Percentiles rank a stretch among this genome's conserved stretches.
These are phyloP conservation scores for Phytophthora quininea DNA, from an alignment of 352 stramenopile species.

Conservation along the genomic window DNA sequence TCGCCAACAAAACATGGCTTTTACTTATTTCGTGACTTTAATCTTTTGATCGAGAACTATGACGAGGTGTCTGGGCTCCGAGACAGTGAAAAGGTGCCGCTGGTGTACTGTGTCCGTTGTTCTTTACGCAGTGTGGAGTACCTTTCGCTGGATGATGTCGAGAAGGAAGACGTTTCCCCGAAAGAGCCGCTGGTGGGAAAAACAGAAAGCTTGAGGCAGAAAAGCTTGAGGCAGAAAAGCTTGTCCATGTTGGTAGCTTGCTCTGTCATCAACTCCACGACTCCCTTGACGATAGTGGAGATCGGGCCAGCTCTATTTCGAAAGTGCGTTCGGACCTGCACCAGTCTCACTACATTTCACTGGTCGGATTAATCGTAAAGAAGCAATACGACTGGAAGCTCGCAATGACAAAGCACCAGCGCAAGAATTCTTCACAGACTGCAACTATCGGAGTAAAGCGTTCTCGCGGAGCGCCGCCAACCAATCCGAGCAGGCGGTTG, in stretches of 20 bases:
- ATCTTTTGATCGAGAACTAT: constrained; percentile 39
- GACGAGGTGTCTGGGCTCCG: constrained; percentile 8
- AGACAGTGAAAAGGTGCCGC: constrained; percentile 15
- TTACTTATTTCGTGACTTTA: constrained; percentile 41
- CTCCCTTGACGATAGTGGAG: constrained; percentile 2
- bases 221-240: constrained; percentile 14
- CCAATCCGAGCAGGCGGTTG: constrained; percentile 18
- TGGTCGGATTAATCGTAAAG: constrained; percentile 40
- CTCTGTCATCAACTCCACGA: constrained; percentile 31
- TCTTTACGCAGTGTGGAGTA: constrained; percentile 26
- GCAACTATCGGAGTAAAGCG: constrained; percentile 16
- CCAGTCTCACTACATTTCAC: constrained; percentile 36
- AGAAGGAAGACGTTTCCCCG: constrained; percentile 4
- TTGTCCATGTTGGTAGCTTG: constrained; percentile 29
- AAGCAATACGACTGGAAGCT: constrained; percentile 40
- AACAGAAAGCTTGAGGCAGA: background rate
- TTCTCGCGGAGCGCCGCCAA: background rate
- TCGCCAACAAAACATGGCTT: constrained; percentile 16
- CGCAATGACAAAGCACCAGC: background rate
- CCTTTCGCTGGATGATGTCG: constrained; percentile 26
- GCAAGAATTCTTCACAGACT: background rate
- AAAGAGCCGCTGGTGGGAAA: constrained; percentile 1
- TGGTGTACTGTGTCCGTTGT: constrained; percentile 34
- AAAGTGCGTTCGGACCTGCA: constrained; percentile 35
- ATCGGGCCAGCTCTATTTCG: background rate